Conservation (phyloP, 2,329 filamentous ascomycete genomes). For the Tolypocladium guangdongense region DNA sequence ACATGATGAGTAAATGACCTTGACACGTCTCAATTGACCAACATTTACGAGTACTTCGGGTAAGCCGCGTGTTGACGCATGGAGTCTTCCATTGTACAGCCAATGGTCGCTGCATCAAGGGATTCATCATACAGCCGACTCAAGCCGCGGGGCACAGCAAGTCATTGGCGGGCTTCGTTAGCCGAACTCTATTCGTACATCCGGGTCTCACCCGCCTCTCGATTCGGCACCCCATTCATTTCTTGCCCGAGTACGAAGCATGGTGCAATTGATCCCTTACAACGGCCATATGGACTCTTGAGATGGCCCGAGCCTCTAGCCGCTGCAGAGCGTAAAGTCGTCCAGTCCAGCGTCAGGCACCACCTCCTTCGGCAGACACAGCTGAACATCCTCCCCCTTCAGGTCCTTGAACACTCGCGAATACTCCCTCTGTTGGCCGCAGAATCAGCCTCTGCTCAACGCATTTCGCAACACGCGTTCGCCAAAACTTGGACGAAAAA, state of each 20-base stretch:
- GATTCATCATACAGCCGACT: no score
- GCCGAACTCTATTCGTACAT: no score
- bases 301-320: no score
- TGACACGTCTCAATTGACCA: background rate
- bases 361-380: slow-evolving; percentile 15
- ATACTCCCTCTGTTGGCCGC: slow-evolving; percentile 14
- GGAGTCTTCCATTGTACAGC: background rate
- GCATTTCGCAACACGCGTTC: background rate
- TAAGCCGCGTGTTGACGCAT: background rate
- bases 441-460: background rate
- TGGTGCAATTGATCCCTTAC: no score
- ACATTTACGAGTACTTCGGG: background rate
- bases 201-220: no score
- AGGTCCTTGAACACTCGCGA: slow-evolving; percentile 15
- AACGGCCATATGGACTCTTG: no score
- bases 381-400: slow-evolving; percentile 17
- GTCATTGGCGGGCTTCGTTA: no score
- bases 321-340: slow-evolving; percentile 13
- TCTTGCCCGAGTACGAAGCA: no score
- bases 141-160: no score
- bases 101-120: background rate
- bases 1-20: background rate
- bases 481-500: background rate
- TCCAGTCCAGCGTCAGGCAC: slow-evolving; percentile 14
- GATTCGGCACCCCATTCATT: no score